Percentiles rank a stretch among this genome's conserved stretches.
Evolutionary conservation across 805 yeast species (phyloP).

Genomic region (Ogataea allantospora): DNA sequence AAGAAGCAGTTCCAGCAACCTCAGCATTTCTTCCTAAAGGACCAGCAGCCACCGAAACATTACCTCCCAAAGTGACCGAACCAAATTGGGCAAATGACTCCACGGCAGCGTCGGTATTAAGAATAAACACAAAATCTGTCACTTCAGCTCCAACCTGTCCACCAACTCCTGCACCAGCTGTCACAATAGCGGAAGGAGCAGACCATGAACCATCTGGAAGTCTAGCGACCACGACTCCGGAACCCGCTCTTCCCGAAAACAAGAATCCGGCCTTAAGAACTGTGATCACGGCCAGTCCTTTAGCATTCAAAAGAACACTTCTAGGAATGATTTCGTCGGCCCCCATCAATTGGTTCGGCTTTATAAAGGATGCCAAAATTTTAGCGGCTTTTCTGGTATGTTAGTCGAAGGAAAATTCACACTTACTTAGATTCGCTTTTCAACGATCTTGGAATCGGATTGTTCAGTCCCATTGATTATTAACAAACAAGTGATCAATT

Average conservation of each 20-base stretch:
- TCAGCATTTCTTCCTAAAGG: constrained; percentile 97
- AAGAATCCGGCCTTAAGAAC: constrained; percentile 96
- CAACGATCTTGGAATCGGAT: constrained; percentile 91
- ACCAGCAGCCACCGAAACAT: constrained; percentile 94
- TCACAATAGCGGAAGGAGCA: constrained; percentile 91
- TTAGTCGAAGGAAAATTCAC: constrained; percentile 2
- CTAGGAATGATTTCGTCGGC: constrained; percentile 91
- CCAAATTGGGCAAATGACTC: constrained; percentile 93
- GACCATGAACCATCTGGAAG: constrained; percentile 97
- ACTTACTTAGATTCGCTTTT: constrained; percentile 82
- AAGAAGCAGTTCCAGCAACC: constrained; percentile 92
- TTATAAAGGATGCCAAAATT: constrained; percentile 81
- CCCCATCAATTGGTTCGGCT: constrained; percentile 91
- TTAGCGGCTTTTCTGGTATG: constrained; percentile 81
- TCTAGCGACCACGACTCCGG: constrained; percentile 92
- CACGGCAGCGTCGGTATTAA: constrained; percentile 85
- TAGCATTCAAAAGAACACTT: constrained; percentile 78
- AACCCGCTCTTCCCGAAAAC: constrained; percentile 96
- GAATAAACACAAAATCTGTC: constrained; percentile 92
- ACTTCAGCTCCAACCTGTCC: constrained; percentile 96
- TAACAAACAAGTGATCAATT: neutral
- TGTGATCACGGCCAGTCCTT: constrained; percentile 88
- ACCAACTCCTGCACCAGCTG: constrained; percentile 99
- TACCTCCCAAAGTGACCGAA: constrained; percentile 92
- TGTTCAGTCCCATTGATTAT: constrained; percentile 71